phyloP scores from a whole-genome alignment of 257 asterid genomes.

The Solanum virginianum region DNA sequence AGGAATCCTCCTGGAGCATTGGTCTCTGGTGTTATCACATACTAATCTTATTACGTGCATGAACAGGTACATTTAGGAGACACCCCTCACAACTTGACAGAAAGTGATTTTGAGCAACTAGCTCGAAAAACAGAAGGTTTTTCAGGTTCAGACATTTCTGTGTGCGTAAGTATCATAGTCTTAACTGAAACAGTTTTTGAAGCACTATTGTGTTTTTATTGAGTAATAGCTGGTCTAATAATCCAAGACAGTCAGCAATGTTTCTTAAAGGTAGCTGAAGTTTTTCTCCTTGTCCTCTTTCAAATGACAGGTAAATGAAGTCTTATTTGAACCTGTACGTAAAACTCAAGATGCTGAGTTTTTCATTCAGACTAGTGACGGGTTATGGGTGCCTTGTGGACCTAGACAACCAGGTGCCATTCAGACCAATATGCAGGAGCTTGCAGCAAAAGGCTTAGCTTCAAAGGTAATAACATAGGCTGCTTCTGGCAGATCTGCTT shows the following conservation, averaged over 20 bases:
- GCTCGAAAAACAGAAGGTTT: conserved; percentile 64
- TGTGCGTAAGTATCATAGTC: conserved; percentile 44
- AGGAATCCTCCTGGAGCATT: not conserved
- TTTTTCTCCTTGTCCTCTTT: not conserved
- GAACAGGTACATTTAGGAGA: conserved; percentile 75
- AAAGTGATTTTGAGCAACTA: conserved; percentile 55
- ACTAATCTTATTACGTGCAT: not conserved
- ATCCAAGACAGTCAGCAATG: not conserved
- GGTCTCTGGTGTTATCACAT: not conserved
- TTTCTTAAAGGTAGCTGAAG: not conserved
- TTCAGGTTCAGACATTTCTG: conserved; percentile 73
- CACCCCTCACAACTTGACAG: conserved; percentile 62
- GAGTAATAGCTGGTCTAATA: not conserved
- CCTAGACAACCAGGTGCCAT: conserved; percentile 11
- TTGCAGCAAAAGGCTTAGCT: conserved; percentile 9
- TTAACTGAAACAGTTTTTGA: not conserved
- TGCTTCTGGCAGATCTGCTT: not conserved
- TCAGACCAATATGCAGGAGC: conserved; percentile 7
- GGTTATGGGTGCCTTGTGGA: conserved; percentile 18
- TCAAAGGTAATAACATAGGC: conserved; percentile 1
- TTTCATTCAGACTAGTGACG: conserved; percentile 7
- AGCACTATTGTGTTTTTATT: not conserved
- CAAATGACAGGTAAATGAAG: conserved; percentile 15
- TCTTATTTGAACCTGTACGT: conserved; percentile 21
- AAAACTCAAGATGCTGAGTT: conserved; percentile 22